Evolutionary conservation across 495 filamentous ascomycete species (phyloP).

Genomic region (Penicillium crystallinum): DNA sequence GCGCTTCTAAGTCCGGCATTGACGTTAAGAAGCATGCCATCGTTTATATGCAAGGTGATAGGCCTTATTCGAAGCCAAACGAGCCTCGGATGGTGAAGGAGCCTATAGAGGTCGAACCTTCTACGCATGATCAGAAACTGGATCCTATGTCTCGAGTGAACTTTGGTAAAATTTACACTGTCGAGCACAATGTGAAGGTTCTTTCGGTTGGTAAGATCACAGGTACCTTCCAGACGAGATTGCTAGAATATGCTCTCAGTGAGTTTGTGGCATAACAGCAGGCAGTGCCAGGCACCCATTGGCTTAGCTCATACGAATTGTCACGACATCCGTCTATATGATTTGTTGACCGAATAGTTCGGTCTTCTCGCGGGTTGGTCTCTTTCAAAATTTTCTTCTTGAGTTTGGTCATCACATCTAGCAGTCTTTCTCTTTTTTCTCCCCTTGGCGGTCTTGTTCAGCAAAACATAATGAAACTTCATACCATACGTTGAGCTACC

Average conservation of each 20-base stretch:
- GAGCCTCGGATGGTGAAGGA: slow-evolving; percentile 30
- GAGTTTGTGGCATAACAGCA: neutral
- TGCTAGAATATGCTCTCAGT: slow-evolving; percentile 6
- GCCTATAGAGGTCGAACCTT: slow-evolving; percentile 26
- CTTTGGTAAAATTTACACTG: slow-evolving; percentile 44
- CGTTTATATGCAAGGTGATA: slow-evolving; percentile 25
- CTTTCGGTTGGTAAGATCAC: slow-evolving; percentile 30
- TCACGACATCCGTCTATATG: too few species aligned
- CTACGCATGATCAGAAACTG: slow-evolving; percentile 19
- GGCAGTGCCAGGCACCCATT: neutral
- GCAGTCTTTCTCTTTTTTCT: too few species aligned
- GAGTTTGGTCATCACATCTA: too few species aligned
- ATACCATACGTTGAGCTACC: too few species aligned
- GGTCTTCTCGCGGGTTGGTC: too few species aligned
- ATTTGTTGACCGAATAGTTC: too few species aligned
- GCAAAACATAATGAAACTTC: too few species aligned
- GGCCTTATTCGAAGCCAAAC: neutral
- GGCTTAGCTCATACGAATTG: neutral
- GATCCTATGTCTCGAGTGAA: slow-evolving; percentile 41
- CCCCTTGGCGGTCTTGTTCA: too few species aligned
- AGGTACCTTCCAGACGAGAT: slow-evolving; percentile 19
- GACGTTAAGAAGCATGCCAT: slow-evolving; percentile 34
- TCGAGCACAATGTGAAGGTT: slow-evolving; percentile 45
- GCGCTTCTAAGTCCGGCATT: slow-evolving; percentile 27
- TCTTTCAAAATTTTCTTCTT: too few species aligned